Conservation (phyloP, 805 yeast genomes). For the Ogataea salicorniae region DNA sequence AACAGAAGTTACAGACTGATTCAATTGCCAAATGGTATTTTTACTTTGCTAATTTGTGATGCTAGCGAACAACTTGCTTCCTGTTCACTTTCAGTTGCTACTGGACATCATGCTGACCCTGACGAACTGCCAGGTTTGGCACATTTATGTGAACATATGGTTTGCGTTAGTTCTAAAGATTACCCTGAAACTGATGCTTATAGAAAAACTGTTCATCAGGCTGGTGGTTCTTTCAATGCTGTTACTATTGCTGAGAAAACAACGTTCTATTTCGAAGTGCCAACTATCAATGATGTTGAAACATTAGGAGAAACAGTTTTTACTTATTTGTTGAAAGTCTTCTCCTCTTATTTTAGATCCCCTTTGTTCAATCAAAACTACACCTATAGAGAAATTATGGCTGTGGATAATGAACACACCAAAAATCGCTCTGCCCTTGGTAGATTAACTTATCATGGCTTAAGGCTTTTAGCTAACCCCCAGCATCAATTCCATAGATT, state of each 20-base stretch:
- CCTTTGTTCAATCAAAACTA: conserved; percentile 45
- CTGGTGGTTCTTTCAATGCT: conserved; percentile 63
- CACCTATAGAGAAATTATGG: conserved; percentile 48
- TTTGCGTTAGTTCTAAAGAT: conserved; percentile 50
- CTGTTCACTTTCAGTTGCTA: conserved; percentile 66
- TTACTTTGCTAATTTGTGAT: conserved; percentile 69
- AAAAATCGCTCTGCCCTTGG: conserved; percentile 40
- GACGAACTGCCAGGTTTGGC: conserved; percentile 71
- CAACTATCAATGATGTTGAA: conserved; percentile 28
- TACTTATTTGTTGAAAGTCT: conserved; percentile 41
- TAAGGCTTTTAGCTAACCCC: conserved; percentile 42
- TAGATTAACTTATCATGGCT: conserved; percentile 55
- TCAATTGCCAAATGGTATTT: conserved; percentile 62
- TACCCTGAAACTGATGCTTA: conserved; percentile 45
- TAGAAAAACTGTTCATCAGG: conserved; percentile 36
- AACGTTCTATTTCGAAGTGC: conserved; percentile 57
- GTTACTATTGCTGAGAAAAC: conserved; percentile 66
- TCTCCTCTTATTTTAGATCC: conserved; percentile 44
- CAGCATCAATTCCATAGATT: conserved; percentile 55
- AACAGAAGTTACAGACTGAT: conserved; percentile 40
- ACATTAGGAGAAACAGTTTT: conserved; percentile 31
- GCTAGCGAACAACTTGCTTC: conserved; percentile 60
- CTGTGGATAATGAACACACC: conserved; percentile 63
- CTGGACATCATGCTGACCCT: conserved; percentile 83
- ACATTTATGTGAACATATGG: conserved; percentile 81